Percentiles rank a stretch among this genome's conserved stretches.
These are phyloP conservation scores for Sphaerulina vaccinii DNA, from an alignment of 2,329 filamentous ascomycete species.

Conservation along the genomic window DNA sequence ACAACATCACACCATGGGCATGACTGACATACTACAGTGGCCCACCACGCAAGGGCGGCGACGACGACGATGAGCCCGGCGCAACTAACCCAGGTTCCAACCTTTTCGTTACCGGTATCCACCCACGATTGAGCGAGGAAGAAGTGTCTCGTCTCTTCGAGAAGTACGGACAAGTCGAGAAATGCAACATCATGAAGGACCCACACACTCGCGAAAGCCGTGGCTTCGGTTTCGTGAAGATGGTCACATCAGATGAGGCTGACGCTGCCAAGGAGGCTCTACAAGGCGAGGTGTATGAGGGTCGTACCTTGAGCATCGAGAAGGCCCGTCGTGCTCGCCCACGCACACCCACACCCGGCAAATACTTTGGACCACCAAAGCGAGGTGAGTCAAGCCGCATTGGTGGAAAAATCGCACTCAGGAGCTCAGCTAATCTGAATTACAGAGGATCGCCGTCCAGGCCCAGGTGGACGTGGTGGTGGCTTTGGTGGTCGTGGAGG, in stretches of 20 bases:
- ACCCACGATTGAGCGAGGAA: conserved; percentile 83
- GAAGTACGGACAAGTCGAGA: conserved; percentile 98
- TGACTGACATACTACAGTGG: conserved; percentile 5
- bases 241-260: conserved; percentile 91
- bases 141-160: conserved; percentile 95
- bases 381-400: conserved; percentile 46
- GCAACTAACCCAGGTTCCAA: conserved; percentile 93
- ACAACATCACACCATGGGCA: neutral
- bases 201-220: conserved; percentile 98
- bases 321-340: conserved; percentile 95
- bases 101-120: conserved; percentile 97
- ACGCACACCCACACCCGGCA: conserved; percentile 93
- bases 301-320: conserved; percentile 94
- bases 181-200: conserved; percentile 99
- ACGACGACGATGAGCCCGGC: conserved; percentile 61
- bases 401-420: neutral
- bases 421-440: conserved; percentile 25
- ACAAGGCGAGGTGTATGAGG: conserved; percentile 92
- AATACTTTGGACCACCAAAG: conserved; percentile 99
- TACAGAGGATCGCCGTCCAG: conserved; percentile 46
- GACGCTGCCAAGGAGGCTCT: conserved; percentile 96
- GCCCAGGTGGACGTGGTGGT: conserved; percentile 41
- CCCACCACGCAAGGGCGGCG: conserved; percentile 13
- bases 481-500: conserved; percentile 45
- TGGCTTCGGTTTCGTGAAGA: conserved; percentile 99